Percentiles rank a stretch among this genome's conserved stretches.
phyloP scores from a whole-genome alignment of 257 asterid genomes.

The Cruciata laevipes region DNA sequence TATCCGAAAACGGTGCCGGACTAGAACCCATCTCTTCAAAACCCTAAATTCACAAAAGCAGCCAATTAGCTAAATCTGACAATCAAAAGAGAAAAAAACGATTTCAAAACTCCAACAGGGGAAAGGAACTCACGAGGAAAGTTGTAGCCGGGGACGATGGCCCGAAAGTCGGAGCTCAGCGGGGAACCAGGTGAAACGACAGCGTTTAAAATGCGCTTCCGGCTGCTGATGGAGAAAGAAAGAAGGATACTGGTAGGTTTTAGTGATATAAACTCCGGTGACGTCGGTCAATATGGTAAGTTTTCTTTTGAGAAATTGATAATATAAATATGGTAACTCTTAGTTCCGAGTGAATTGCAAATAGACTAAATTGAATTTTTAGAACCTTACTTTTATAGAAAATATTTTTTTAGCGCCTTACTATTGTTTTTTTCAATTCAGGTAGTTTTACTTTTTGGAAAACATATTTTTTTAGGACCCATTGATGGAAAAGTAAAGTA shows the following conservation, averaged over 20 bases:
- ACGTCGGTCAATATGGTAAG: neutral
- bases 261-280: neutral
- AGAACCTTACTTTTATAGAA: too few relatives aligned
- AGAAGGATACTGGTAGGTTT: neutral
- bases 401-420: too few relatives aligned
- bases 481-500: too few relatives aligned
- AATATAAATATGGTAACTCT: too few relatives aligned
- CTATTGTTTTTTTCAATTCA: too few relatives aligned
- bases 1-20: constrained; percentile 74
- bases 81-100: neutral
- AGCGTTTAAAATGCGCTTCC: neutral
- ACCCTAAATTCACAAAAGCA: neutral
- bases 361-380: too few relatives aligned
- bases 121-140: neutral
- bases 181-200: neutral
- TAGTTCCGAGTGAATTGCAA: too few relatives aligned
- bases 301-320: too few relatives aligned
- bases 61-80: neutral
- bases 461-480: too few relatives aligned
- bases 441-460: too few relatives aligned
- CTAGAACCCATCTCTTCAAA: constrained; percentile 42
- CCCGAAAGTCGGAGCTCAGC: constrained; percentile 3
- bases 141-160: constrained; percentile 3
- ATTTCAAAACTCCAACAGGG: neutral
- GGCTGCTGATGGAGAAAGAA: neutral